A percentile compares a stretch with the other conserved stretches of the same genome.
These are phyloP conservation scores for Dendrobium officinale DNA, from an alignment of 106 monocot species.

Conservation along the genomic window DNA sequence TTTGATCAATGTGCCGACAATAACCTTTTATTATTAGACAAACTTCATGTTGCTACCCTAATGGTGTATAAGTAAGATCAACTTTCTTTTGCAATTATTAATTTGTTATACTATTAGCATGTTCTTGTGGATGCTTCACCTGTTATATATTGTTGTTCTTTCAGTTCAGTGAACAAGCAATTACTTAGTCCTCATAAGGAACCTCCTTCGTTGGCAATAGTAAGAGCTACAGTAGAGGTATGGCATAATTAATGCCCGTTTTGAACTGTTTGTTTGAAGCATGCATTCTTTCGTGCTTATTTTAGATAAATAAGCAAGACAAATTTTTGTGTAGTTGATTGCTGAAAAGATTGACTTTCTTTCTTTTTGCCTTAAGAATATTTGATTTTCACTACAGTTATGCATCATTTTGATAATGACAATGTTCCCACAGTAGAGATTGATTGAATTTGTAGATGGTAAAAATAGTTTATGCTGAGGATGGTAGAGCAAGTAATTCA, in stretches of 20 bases:
- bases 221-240: conserved; percentile 18
- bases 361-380: background rate
- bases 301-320: background rate
- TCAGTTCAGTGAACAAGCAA: conserved; percentile 43
- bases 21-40: conserved; percentile 2
- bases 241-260: background rate
- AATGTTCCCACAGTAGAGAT: background rate
- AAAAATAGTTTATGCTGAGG: background rate
- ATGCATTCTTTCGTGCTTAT: background rate
- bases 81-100: background rate
- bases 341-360: background rate
- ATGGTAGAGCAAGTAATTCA: background rate
- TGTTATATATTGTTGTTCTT: background rate
- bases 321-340: background rate
- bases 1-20: conserved; percentile 20
- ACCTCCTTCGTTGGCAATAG: conserved; percentile 15
- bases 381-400: background rate
- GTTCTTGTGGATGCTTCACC: background rate
- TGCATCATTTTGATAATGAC: background rate
- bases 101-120: background rate
- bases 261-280: background rate
- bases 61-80: conserved; percentile 42
- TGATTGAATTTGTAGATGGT: background rate
- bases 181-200: conserved; percentile 40
- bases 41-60: conserved; percentile 29